Conservation (phyloP, 805 yeast genomes). For the Pachysolen tannophilus region DNA sequence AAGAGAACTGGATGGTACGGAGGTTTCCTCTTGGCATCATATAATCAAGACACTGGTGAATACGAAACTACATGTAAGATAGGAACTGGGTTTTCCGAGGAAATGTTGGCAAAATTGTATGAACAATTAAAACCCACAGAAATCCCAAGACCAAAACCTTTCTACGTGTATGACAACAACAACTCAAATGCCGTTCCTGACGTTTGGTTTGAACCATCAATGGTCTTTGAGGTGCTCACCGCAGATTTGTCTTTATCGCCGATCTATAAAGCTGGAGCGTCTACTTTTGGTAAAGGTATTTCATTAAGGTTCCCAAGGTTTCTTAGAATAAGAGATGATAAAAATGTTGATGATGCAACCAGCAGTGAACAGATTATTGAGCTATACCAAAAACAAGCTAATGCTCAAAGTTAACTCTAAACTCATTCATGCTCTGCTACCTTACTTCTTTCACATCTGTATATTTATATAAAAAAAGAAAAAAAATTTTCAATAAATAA, state of each 20-base stretch:
- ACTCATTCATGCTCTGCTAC: no score
- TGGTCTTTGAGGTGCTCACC: constrained; percentile 79
- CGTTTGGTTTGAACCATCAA: constrained; percentile 88
- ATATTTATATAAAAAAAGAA: background rate
- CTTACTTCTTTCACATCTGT: no score
- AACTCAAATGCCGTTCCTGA: constrained; percentile 72
- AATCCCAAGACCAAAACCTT: constrained; percentile 53
- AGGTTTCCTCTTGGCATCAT: constrained; percentile 86
- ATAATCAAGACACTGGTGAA: constrained; percentile 86
- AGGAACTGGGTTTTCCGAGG: constrained; percentile 96
- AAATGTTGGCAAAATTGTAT: constrained; percentile 53
- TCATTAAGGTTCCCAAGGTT: constrained; percentile 88
- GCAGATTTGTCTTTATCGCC: constrained; percentile 91
- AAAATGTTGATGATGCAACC: constrained; percentile 80
- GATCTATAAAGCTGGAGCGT: constrained; percentile 75
- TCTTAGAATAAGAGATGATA: constrained; percentile 77
- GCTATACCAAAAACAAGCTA: constrained; percentile 68
- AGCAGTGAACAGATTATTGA: constrained; percentile 78
- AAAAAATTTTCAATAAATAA: no score
- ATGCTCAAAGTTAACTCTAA: constrained; percentile 10
- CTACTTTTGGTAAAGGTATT: constrained; percentile 70
- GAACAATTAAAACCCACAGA: constrained; percentile 62
- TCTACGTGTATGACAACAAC: constrained; percentile 53
- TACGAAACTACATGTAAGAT: constrained; percentile 94
- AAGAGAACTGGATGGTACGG: constrained; percentile 94